These are phyloP conservation scores for Cyclotella sp. DNA, from an alignment of 108 stramenopile species.

Conservation along the genomic window DNA sequence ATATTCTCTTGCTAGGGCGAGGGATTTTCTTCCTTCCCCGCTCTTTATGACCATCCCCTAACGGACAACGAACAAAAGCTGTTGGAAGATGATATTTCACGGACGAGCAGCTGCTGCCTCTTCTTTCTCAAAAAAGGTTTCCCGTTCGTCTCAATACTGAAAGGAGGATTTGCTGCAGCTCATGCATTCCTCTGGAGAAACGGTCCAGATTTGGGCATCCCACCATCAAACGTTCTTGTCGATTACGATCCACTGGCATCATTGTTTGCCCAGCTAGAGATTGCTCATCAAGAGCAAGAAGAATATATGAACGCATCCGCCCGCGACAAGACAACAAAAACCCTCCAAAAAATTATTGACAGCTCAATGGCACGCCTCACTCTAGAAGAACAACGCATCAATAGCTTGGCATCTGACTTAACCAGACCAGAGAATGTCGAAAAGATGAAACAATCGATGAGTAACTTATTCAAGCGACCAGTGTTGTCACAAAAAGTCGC, in stretches of 20 bases:
- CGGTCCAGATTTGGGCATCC: slow-evolving; percentile 50
- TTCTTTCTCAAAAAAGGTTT: slow-evolving; percentile 92
- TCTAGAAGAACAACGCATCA: slow-evolving; percentile 51
- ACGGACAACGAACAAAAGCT: slow-evolving; percentile 59
- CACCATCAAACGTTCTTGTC: slow-evolving; percentile 61
- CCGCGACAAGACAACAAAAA: slow-evolving; percentile 69
- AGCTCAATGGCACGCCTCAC: slow-evolving; percentile 77
- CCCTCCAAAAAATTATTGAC: slow-evolving; percentile 80
- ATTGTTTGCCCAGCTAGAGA: slow-evolving; percentile 81
- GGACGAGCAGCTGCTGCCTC: slow-evolving; percentile 78
- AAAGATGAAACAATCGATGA: slow-evolving; percentile 48
- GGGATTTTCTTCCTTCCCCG: slow-evolving; percentile 79
- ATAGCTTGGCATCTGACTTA: slow-evolving; percentile 48
- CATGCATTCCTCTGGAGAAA: slow-evolving; percentile 83
- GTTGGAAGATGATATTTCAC: slow-evolving; percentile 77
- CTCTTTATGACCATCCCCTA: slow-evolving; percentile 64
- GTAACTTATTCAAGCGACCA: slow-evolving; percentile 27
- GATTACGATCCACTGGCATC: slow-evolving; percentile 79
- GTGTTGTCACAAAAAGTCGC: slow-evolving; percentile 22
- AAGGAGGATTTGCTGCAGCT: slow-evolving; percentile 87
- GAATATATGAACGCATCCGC: slow-evolving; percentile 62
- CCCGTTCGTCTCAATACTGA: slow-evolving; percentile 91
- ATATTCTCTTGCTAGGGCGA: slow-evolving; percentile 62
- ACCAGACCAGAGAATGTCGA: slow-evolving; percentile 38
- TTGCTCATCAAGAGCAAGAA: slow-evolving; percentile 60